Evolutionary conservation across 139 green algal species (phyloP).

Genomic region (Micromonas commoda): DNA sequence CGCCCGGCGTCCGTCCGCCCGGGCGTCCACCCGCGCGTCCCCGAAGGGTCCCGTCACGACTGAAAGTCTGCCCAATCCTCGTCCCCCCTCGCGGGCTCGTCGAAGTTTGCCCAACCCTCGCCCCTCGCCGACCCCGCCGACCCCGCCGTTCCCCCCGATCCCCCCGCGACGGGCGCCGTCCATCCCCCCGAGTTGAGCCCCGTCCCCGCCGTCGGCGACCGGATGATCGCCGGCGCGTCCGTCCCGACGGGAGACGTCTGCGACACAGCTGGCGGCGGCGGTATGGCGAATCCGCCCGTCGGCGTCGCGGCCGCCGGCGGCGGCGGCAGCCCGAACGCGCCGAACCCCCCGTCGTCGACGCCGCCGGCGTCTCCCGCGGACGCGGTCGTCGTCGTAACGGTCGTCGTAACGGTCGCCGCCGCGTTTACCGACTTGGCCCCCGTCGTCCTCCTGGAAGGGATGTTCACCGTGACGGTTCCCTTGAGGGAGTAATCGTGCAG

Average conservation of each 20-base stretch:
- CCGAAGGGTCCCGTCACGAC: not conserved
- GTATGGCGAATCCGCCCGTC: not conserved
- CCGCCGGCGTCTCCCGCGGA: too few species aligned
- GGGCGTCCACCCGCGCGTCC: too few species aligned
- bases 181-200: not conserved
- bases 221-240: not conserved
- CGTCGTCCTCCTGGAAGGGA: not conserved
- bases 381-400: not conserved
- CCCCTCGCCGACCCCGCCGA: too few species aligned
- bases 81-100: not conserved
- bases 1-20: too few species aligned
- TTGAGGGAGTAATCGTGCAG: not conserved
- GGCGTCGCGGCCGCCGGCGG: too few species aligned
- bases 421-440: not conserved
- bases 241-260: not conserved
- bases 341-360: too few species aligned
- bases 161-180: not conserved
- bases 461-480: not conserved
- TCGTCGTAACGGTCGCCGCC: not conserved
- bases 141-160: too few species aligned
- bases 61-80: not conserved
- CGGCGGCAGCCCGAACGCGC: too few species aligned
- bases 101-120: not conserved
- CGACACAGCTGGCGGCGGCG: too few species aligned
- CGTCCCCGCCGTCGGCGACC: not conserved